Evolutionary conservation across 345 rosid genomes (phyloP).

Genomic region (Rhizophora apiculata): DNA sequence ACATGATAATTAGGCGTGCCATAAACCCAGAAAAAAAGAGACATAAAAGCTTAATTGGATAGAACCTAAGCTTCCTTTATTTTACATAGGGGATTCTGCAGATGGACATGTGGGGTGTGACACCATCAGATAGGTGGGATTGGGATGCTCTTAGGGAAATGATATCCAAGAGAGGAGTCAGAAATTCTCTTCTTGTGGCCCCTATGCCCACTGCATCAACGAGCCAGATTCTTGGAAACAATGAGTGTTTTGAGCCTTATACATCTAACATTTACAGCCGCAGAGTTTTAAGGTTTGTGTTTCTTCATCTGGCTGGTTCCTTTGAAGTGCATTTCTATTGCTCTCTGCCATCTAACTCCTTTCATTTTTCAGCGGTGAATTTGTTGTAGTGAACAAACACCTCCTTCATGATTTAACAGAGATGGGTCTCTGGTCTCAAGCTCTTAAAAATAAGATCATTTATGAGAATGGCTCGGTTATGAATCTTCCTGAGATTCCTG

Average conservation of each 20-base stretch:
- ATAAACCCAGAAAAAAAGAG: neutral
- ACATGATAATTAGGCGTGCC: neutral
- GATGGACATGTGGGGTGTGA: slow-evolving; percentile 85
- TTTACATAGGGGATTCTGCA: slow-evolving; percentile 68
- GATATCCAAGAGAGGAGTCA: slow-evolving; percentile 65
- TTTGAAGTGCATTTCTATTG: neutral
- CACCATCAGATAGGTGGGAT: slow-evolving; percentile 67
- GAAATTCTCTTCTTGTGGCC: slow-evolving; percentile 83
- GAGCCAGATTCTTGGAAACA: slow-evolving; percentile 90
- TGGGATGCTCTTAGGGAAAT: slow-evolving; percentile 65
- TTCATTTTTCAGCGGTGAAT: slow-evolving; percentile 59
- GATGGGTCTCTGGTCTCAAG: slow-evolving; percentile 81
- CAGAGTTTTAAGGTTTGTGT: slow-evolving; percentile 70
- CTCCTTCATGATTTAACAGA: slow-evolving; percentile 90
- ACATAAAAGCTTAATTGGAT: neutral
- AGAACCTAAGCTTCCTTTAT: neutral
- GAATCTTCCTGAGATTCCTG: slow-evolving; percentile 62
- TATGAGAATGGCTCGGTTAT: slow-evolving; percentile 66
- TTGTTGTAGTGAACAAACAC: slow-evolving; percentile 89
- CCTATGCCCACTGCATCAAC: slow-evolving; percentile 97
- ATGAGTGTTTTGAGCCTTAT: slow-evolving; percentile 92
- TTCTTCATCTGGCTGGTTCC: neutral
- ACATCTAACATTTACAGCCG: slow-evolving; percentile 85
- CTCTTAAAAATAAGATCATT: slow-evolving; percentile 65
- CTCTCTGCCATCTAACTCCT: slow-evolving; percentile 12